Conservation (phyloP, 352 stramenopile species). For the Thalassiosira sp. region DNA sequence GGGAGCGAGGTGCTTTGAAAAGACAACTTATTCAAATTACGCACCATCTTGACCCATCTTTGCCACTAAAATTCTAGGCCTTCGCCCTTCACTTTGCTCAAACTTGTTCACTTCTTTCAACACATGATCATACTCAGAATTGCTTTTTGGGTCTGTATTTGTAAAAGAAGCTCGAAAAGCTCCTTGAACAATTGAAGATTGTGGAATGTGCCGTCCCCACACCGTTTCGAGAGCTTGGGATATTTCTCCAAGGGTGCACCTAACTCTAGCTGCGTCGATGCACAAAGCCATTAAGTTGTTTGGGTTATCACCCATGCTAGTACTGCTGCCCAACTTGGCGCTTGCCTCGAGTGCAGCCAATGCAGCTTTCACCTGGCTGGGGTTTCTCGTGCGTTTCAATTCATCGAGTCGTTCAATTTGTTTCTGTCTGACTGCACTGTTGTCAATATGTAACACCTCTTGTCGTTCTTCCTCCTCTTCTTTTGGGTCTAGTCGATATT, state of each 20-base stretch:
- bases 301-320: conserved; percentile 85
- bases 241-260: conserved; percentile 94
- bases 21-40: too few species aligned
- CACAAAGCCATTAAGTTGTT: conserved; percentile 93
- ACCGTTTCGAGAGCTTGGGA: conserved; percentile 90
- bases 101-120: conserved; percentile 91
- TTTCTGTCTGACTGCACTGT: conserved; percentile 87
- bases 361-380: conserved; percentile 79
- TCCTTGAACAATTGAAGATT: conserved; percentile 85
- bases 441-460: conserved; percentile 93
- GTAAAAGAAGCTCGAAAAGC: conserved; percentile 86
- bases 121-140: conserved; percentile 89
- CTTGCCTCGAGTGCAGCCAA: conserved; percentile 73
- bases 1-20: too few species aligned
- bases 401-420: conserved; percentile 88
- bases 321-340: conserved; percentile 63
- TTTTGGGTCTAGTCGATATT: conserved; percentile 87
- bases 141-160: conserved; percentile 38
- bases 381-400: conserved; percentile 88
- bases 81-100: conserved; percentile 88
- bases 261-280: conserved; percentile 88
- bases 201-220: conserved; percentile 92
- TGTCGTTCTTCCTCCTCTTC: conserved; percentile 85
- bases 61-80: conserved; percentile 93
- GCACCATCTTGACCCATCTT: conserved; percentile 95